A percentile compares a stretch with the other conserved stretches of the same genome.
phyloP scores from a whole-genome alignment of 306 rosid species.

The Sphenostylis stenocarpa region DNA sequence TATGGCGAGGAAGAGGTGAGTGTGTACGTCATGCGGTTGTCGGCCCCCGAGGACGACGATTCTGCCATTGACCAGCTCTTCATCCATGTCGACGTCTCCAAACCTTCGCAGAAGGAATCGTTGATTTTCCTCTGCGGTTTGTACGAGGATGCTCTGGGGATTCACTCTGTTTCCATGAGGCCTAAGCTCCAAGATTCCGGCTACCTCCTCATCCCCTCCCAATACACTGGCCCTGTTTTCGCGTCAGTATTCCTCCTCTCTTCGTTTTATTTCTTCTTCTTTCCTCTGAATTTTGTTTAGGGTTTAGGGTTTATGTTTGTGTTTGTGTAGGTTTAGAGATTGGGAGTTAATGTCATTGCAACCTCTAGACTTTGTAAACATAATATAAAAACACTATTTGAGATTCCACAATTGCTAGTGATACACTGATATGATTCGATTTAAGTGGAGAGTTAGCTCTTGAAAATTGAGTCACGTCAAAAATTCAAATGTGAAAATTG shows the following conservation, averaged over 20 bases:
- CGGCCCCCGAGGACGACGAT: constrained; percentile 45
- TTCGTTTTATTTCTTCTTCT: neutral
- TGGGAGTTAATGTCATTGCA: neutral
- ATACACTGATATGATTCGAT: neutral
- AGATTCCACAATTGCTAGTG: neutral
- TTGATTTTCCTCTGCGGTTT: constrained; percentile 75
- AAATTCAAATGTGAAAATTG: neutral
- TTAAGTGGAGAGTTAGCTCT: neutral
- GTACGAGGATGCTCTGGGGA: constrained; percentile 87
- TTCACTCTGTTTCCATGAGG: constrained; percentile 88
- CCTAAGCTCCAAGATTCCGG: constrained; percentile 45
- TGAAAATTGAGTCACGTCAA: too few relatives aligned
- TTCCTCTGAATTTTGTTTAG: neutral
- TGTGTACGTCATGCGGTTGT: constrained; percentile 68
- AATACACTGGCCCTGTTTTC: constrained; percentile 69
- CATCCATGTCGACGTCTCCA: constrained; percentile 73
- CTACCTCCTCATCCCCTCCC: constrained; percentile 42
- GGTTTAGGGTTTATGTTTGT: neutral
- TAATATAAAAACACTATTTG: too few relatives aligned
- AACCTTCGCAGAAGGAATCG: constrained; percentile 58
- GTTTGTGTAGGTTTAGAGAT: neutral
- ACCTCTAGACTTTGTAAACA: neutral
- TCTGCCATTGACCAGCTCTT: constrained; percentile 69
- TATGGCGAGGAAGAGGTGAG: constrained; percentile 69
- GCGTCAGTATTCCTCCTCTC: constrained; percentile 56